Base-by-base conservation (phyloP, 257 asterid genomes). In the Solanum chmielewskii region DNA sequence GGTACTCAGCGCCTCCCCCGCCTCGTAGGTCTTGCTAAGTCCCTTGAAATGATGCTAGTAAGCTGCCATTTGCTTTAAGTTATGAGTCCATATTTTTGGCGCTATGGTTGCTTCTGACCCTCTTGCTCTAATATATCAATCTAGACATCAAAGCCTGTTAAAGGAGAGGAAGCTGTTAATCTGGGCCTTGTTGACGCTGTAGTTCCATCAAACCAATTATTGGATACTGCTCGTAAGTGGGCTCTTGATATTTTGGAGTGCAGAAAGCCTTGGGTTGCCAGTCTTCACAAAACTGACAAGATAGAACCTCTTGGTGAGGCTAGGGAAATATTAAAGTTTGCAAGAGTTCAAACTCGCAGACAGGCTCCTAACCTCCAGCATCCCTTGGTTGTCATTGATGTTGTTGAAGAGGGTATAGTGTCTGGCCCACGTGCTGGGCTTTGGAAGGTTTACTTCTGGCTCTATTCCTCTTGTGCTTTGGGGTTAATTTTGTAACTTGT, bases 1-100 rank as follows among this genome's bases (percentile, higher is more conserved):
- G 99, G 99, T 64, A 97, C 99, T 35, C 99, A 97, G 90, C 96
- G 98, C 21, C 98, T 97, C 90, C 99, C 99, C 12, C 99, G 98
- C 91, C 99, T 97, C 82, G 98, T 97, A 23, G 99, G 99, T 77
- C 93, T 94, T 84, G 94, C 98, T 42, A 97, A 97, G 93, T 95
- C 98, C 77, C 98, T 97, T 89, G 99, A 97, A 88, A 95, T 97
- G 99, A 97, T 97, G 93, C 90, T 97, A 93, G 99, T 97, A 92
- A 89, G 97, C 87, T 81, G 12, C 69, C 12, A 18, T 47, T 81
- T 90, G 47, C 56, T 29, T 37, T 70, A 73, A 16, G 85, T 80
- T 29, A 81, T 49, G 42, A 81, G 45, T 49, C 35, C 85, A 81
- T 29, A 18, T 49, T 52, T 29, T 81, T 47, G 44, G 69, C 31